Conservation (phyloP, 345 rosid species). For the Lagerstroemia speciosa region DNA sequence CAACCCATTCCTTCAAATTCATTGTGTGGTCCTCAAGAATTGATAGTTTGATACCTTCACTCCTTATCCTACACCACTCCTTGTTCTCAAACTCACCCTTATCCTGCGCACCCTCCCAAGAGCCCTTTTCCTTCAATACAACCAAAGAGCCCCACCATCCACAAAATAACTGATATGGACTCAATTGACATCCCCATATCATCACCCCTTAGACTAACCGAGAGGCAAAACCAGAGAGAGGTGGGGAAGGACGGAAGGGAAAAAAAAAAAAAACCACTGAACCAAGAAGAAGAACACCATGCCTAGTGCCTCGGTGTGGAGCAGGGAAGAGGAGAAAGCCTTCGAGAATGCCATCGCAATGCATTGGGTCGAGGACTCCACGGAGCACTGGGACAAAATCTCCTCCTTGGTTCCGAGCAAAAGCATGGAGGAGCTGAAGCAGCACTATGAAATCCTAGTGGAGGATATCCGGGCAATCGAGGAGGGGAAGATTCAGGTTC, state of each 20-base stretch:
- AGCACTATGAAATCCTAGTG: slow-evolving; percentile 45
- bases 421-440: slow-evolving; percentile 44
- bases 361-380: slow-evolving; percentile 45
- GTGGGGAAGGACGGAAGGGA: background rate
- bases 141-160: background rate
- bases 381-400: slow-evolving; percentile 62
- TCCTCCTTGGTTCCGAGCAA: slow-evolving; percentile 60
- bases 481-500: slow-evolving; percentile 55
- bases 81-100: slow-evolving; percentile 2
- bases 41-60: slow-evolving; percentile 25
- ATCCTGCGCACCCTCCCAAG: background rate
- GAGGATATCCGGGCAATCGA: slow-evolving; percentile 72
- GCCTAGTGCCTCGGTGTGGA: slow-evolving; percentile 53
- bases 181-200: slow-evolving; percentile 2
- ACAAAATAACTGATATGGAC: slow-evolving; percentile 8
- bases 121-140: slow-evolving; percentile 3
- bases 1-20: slow-evolving; percentile 13
- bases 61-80: slow-evolving; percentile 34
- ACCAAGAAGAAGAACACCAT: slow-evolving; percentile 13
- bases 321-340: slow-evolving; percentile 71
- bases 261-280: background rate
- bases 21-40: slow-evolving; percentile 31
- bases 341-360: slow-evolving; percentile 73
- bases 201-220: background rate
- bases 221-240: background rate